Conservation (phyloP, 495 filamentous ascomycete genomes). For the Lineolata rhizophorae region DNA sequence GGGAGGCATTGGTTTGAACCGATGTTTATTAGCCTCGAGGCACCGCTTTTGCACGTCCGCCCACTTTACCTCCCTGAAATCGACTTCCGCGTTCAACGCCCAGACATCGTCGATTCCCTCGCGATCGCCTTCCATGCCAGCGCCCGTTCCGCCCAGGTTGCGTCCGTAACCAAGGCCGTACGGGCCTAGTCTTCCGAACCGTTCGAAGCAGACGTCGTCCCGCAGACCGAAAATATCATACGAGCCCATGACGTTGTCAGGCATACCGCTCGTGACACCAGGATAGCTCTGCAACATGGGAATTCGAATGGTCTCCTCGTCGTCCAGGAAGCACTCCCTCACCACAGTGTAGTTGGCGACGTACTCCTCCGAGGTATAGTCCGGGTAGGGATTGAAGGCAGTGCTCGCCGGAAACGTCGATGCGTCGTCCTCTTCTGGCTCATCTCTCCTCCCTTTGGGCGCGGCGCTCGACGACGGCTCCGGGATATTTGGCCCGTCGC, state of each 20-base stretch:
- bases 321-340: slow-evolving; percentile 57
- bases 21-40: slow-evolving; percentile 40
- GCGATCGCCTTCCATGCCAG: slow-evolving; percentile 56
- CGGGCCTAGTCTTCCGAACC: slow-evolving; percentile 68
- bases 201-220: slow-evolving; percentile 83
- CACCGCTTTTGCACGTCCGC: slow-evolving; percentile 51
- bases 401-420: slow-evolving; percentile 26
- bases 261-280: slow-evolving; percentile 61
- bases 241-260: slow-evolving; percentile 60
- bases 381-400: slow-evolving; percentile 44
- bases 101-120: slow-evolving; percentile 57
- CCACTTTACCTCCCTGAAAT: slow-evolving; percentile 57
- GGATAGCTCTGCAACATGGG: slow-evolving; percentile 46
- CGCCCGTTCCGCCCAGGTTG: slow-evolving; percentile 56
- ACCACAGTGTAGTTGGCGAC: slow-evolving; percentile 35
- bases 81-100: slow-evolving; percentile 37
- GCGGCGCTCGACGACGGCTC: no score
- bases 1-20: slow-evolving; percentile 32
- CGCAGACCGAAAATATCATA: slow-evolving; percentile 59
- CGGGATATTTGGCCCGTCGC: no score
- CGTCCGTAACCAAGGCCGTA: slow-evolving; percentile 75
- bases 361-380: slow-evolving; percentile 39
- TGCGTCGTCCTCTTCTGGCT: slow-evolving; percentile 11
- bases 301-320: slow-evolving; percentile 32
- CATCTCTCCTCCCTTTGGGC: slow-evolving; percentile 25